Evolutionary conservation across 2,329 filamentous ascomycete genomes (phyloP), one percentile per base, ranked within the genome.

Genomic region (Sphaceloma murrayae): DNA sequence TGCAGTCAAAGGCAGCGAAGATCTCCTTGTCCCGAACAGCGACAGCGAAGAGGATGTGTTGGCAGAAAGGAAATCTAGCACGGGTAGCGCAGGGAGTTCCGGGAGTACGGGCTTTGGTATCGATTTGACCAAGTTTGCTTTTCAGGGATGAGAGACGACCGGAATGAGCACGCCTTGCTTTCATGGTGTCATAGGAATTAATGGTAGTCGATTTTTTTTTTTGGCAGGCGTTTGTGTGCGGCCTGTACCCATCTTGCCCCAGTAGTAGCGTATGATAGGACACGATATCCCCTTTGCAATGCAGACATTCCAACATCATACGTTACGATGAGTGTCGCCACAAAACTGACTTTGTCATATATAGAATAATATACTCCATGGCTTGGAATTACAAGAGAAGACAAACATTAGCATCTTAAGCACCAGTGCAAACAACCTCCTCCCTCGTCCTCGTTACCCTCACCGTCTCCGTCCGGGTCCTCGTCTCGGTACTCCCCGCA

Each of bases 1-100:
- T 5, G 48, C 51, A 3, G 48, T 39, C 2, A 62, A 63, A 47
- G 67, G 68, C 9, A 70, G 67, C 48, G 68, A 71, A 49, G 67
- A 71, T 39, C 46, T 69, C 13, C 52, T 70, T 10, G 58, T 70
- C 0, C 67, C 65, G 0, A 62, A 68, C 32, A 70, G 67, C 13
- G 63, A 64, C 26, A 60, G 54, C 11, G 62, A 63, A 29, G 59
- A 57, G 18, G 58, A 62, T 2, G 57, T 44, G 4, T 26, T 36
- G 17, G 29, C 19, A 14, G 42, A 45, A 7, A 14, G 22, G 7
- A 36, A 32, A n/a, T 27, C 13, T 19, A 32, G 29, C 19, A 36
- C 42, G 4, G 42, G 36, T 3, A 18, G 22, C 10, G 29, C 31
- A 9, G 31, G 21, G 18, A 32, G 29, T n/a, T 27, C 42, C 6